A percentile compares a stretch with the other conserved stretches of the same genome.
phyloP scores from a whole-genome alignment of 83 land plant species.

The Picea abies region DNA sequence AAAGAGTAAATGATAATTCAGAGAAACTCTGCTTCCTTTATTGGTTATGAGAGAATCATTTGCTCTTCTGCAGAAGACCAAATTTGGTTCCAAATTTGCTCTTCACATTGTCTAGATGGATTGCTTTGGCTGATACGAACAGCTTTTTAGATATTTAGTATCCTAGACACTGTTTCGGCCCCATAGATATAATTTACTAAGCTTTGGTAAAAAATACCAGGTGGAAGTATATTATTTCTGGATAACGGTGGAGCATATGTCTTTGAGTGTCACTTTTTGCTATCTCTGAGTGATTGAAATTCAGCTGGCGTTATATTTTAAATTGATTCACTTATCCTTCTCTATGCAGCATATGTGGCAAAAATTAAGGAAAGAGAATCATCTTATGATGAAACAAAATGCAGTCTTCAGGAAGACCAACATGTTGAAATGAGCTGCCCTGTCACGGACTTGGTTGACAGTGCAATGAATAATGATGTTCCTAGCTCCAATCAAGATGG shows the following conservation, averaged over 20 bases:
- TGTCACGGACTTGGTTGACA: background rate
- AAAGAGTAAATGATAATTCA: background rate
- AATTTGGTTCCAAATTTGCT: background rate
- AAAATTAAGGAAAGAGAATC: conserved; percentile 12
- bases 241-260: background rate
- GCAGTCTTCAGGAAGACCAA: background rate
- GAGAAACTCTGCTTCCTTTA: background rate
- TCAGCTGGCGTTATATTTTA: background rate
- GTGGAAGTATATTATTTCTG: background rate
- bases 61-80: background rate
- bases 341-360: conserved; percentile 13
- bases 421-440: background rate
- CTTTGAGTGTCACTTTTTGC: background rate
- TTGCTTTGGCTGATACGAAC: no score
- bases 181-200: background rate
- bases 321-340: background rate
- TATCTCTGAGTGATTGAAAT: background rate
- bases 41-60: background rate
- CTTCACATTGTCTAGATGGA: no score
- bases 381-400: background rate
- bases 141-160: background rate
- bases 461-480: background rate
- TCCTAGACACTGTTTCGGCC: background rate
- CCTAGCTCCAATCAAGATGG: background rate
- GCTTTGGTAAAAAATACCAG: background rate